Base-by-base conservation (phyloP, 495 filamentous ascomycete genomes). In the Tuber magnatum region DNA sequence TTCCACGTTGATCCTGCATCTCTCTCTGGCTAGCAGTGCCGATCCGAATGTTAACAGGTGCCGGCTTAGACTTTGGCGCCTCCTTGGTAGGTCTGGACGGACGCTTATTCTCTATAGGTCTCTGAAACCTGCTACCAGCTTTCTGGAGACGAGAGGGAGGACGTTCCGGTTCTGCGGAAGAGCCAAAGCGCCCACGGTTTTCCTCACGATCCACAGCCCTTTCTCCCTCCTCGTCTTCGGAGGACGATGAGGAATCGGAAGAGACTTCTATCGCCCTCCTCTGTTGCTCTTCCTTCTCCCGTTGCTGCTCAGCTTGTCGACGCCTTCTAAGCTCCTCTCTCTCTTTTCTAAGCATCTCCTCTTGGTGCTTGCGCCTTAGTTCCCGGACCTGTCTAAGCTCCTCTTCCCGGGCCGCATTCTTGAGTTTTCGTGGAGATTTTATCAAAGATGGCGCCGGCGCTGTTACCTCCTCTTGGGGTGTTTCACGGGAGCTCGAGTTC, bases 21-120 rank as follows among this genome's bases (percentile, higher is more conserved):
- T 80, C 80, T 39, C 80, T 77, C 71, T 83, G 81, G n/a, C 81
- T 83, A 24, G 81, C 78, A 73, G 81, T 80, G 35, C 77, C 77
- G 61, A 82, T 77, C 74, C 81, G 80, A 48, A 83, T 81, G 39
- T 78, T 75, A 69, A 82, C 74, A 61, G 81, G 80, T 5, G 74
- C 73, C 10, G 69, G 76, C 65, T 81, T 82, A 28, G 69, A 38
- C 71, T 81, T 79, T 42, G 56, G 71, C 56, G 73, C 77, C 28
- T 76, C 76, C 41, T 80, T 79, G 39, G 74, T 51, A 32, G 75
- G 78, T n/a, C 79, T 75, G 16, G 76, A 61, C 40, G 76, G 76
- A 28, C 69, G 80, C 61, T 74, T 76, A 32, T 65, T 80, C 69
- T 80, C 78, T 8, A 56, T 68, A 70, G 78, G 48, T 48, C 71